Evolutionary conservation across 805 yeast genomes (phyloP).

Genomic region (Hyphopichia homilentoma): DNA sequence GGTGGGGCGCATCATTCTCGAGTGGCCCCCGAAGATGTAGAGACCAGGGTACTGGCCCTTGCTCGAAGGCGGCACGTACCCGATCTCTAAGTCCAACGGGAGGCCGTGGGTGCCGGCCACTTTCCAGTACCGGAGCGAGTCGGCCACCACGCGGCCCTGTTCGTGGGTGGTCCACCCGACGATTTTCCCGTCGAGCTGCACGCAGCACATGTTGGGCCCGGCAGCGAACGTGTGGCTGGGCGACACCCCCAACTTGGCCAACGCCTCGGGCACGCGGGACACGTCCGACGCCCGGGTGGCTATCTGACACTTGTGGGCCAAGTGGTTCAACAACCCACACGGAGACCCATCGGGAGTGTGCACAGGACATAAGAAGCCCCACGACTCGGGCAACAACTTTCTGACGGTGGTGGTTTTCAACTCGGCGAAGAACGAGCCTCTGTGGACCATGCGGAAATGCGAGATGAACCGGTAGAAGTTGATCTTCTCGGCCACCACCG

Average conservation of each 20-base stretch:
- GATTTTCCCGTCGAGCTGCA: constrained; percentile 88
- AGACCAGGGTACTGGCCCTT: constrained; percentile 98
- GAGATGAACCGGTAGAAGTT: constrained; percentile 95
- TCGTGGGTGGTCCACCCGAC: constrained; percentile 93
- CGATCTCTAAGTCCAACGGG: constrained; percentile 86
- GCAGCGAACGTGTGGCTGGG: constrained; percentile 79
- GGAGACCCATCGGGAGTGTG: constrained; percentile 99
- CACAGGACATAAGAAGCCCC: constrained; percentile 99
- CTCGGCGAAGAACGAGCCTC: constrained; percentile 99
- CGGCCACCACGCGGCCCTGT: constrained; percentile 82
- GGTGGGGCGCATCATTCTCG: constrained; percentile 96
- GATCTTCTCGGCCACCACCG: constrained; percentile 98
- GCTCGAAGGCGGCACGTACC: constrained; percentile 92
- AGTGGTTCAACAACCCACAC: constrained; percentile 95
- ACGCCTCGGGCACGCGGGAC: constrained; percentile 60
- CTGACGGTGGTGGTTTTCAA: constrained; percentile 96
- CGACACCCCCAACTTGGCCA: constrained; percentile 73
- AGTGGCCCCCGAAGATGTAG: constrained; percentile 83
- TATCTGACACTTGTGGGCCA: constrained; percentile 90
- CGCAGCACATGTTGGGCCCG: constrained; percentile 85
- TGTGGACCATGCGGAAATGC: constrained; percentile 99
- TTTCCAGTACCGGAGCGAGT: constrained; percentile 89
- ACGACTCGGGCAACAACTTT: constrained; percentile 92
- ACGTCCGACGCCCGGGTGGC: constrained; percentile 77
- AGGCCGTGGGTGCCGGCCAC: constrained; percentile 75